Evolutionary conservation across 768 basidiomycete genomes (phyloP).

Genomic region (button mushroom (Agaricus bisporus)): DNA sequence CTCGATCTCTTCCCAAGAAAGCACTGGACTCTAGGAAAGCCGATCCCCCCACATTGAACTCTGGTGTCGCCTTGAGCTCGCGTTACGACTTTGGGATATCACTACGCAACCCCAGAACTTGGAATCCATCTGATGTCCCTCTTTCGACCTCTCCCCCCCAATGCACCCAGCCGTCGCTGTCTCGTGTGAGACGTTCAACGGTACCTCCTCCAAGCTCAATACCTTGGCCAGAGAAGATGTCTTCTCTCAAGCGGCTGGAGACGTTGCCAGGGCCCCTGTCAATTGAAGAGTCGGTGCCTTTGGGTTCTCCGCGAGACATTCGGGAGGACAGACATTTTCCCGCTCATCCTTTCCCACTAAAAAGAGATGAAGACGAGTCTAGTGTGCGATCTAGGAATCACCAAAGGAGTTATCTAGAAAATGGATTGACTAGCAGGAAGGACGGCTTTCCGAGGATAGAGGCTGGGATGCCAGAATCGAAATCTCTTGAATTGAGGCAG

Average conservation of each 20-base stretch:
- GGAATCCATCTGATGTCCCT: slow-evolving; percentile 6
- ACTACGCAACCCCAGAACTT: slow-evolving; percentile 33
- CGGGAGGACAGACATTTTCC: slow-evolving; percentile 24
- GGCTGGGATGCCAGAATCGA: slow-evolving; percentile 25
- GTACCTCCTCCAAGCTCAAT: slow-evolving; percentile 27
- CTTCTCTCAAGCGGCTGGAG: slow-evolving; percentile 11
- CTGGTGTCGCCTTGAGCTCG: slow-evolving; percentile 37
- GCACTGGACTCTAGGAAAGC: slow-evolving; percentile 14
- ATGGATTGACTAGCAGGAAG: slow-evolving; percentile 21
- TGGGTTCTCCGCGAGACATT: slow-evolving; percentile 50
- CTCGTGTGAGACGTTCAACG: background rate
- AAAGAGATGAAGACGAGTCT: slow-evolving; percentile 23
- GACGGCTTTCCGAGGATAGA: slow-evolving; percentile 29
- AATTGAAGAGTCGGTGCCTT: slow-evolving; percentile 13
- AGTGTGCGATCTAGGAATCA: slow-evolving; percentile 36
- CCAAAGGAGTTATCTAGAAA: slow-evolving; percentile 52
- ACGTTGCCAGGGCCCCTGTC: background rate
- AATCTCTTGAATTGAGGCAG: background rate
- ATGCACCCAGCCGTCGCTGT: slow-evolving; percentile 34
- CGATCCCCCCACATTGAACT: slow-evolving; percentile 25
- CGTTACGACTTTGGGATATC: slow-evolving; percentile 57
- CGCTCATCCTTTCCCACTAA: slow-evolving; percentile 17
- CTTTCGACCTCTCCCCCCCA: slow-evolving; percentile 12
- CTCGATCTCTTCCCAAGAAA: slow-evolving; percentile 11
- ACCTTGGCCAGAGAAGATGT: slow-evolving; percentile 31